Conservation (phyloP, 768 basidiomycete species). For the Pleurotus salmoneostramineus region DNA sequence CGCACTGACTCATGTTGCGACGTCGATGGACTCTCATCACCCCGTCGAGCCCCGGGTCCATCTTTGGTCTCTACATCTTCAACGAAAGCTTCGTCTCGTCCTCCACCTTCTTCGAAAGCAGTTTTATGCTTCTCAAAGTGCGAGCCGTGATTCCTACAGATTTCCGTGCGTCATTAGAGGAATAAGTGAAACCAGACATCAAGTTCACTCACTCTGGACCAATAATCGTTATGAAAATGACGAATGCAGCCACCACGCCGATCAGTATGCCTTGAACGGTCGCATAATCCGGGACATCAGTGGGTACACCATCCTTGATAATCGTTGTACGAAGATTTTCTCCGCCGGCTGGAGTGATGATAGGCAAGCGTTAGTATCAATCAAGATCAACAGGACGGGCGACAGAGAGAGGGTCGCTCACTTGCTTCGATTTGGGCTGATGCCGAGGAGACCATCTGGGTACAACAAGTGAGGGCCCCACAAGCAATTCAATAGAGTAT, state of each 20-base stretch:
- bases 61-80: slow-evolving; percentile 16
- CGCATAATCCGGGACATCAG: slow-evolving; percentile 60
- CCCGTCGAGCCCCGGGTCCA: not conserved
- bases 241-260: slow-evolving; percentile 75
- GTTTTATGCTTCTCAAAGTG: slow-evolving; percentile 84
- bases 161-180: not conserved
- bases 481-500: not conserved
- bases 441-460: slow-evolving; percentile 61
- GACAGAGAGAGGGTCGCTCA: slow-evolving; percentile 20
- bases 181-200: not conserved
- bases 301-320: slow-evolving; percentile 34
- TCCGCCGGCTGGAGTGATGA: slow-evolving; percentile 49
- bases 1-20: slow-evolving; percentile 1
- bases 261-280: slow-evolving; percentile 83
- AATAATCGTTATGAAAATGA: slow-evolving; percentile 70
- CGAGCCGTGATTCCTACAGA: slow-evolving; percentile 57
- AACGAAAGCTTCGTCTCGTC: slow-evolving; percentile 36
- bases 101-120: slow-evolving; percentile 76
- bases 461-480: not conserved
- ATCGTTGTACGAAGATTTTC: slow-evolving; percentile 50
- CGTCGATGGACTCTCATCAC: not conserved
- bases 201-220: slow-evolving; percentile 62
- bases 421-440: slow-evolving; percentile 80
- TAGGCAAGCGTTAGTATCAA: not conserved
- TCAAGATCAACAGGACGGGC: too few species aligned